Evolutionary conservation across 805 yeast species (phyloP), one percentile per base, ranked within the genome.

Genomic region (Kuraishia borneana): DNA sequence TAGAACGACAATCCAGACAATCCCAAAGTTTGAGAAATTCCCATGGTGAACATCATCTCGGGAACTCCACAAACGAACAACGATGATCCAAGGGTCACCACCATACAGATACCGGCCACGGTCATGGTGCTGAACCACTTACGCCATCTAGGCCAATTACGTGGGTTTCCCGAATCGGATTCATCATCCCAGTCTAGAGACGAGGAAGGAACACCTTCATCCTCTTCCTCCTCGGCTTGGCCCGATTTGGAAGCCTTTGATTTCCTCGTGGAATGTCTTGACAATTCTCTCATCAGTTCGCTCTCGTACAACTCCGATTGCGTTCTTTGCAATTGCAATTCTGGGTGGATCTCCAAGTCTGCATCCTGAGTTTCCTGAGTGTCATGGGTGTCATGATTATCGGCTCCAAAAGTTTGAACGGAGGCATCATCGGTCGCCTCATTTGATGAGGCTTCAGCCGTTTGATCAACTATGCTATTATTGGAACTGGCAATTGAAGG

Each of bases 41-140:
- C 59, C 51, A 79, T 69, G 38, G 60, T 50, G 1, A 36, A 37
- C 45, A 58, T 53, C 46, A 81, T 52, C 39, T 72, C 76, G 2
- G 73, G 68, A 2, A 78, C 67, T 39, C 87, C 81, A 36, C 72
- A 65, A 18, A 79, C 82, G 45, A 64, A 82, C 36, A 81, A 60
- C 0, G 89, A 81, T 0, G 88, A 77, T 18, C 92, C 89, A 50
- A 82, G 67, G 0, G 87, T 73, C 21, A 79, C 79, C 22, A 74
- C 80, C 23, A 81, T 61, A 61, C 88, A 80, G 32, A 74, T 58
- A 17, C 61, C 39, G 2, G 87, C 85, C 10, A 76, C 71, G 4
- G 73, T 64, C 73, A 75, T 68, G 1, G 88, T 79, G 37, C 71
- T 57, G 27, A 51, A 49, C 87, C 88, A 79, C 54, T 69, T 76